Percentiles rank a stretch among this genome's conserved stretches.
Conservation (phyloP, 306 rosid genomes). For the Neltuma alba region DNA sequence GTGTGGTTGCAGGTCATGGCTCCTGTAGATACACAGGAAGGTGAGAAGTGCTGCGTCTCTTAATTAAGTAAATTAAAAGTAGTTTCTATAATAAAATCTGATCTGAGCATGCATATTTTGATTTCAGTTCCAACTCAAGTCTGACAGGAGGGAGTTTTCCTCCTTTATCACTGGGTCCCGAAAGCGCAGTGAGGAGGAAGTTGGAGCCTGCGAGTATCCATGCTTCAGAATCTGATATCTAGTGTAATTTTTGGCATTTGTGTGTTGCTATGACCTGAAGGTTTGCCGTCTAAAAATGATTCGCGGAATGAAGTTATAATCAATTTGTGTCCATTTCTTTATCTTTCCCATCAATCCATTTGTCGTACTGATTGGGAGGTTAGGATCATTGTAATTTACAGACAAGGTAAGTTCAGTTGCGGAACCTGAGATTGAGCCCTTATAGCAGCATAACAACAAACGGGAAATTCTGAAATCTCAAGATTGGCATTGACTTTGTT, state of each 20-base stretch:
- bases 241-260: slow-evolving; percentile 36
- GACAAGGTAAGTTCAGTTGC: slow-evolving; percentile 19
- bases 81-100: background rate
- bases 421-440: background rate
- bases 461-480: background rate
- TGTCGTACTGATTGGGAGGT: slow-evolving; percentile 31
- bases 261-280: slow-evolving; percentile 47
- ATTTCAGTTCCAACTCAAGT: slow-evolving; percentile 65
- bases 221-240: slow-evolving; percentile 47
- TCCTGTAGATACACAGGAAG: slow-evolving; percentile 80
- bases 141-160: slow-evolving; percentile 46
- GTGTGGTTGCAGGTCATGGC: slow-evolving; percentile 72
- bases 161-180: slow-evolving; percentile 55
- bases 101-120: slow-evolving; percentile 34
- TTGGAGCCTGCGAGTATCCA: slow-evolving; percentile 46
- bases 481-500: background rate
- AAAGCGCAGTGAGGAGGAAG: slow-evolving; percentile 49
- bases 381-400: slow-evolving; percentile 29
- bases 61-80: slow-evolving; percentile 10
- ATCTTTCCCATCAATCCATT: background rate
- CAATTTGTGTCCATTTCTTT: slow-evolving; percentile 33
- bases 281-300: slow-evolving; percentile 15
- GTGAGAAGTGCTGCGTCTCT: slow-evolving; percentile 48
- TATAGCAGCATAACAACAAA: background rate
- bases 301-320: slow-evolving; percentile 42